Percentiles rank a stretch among this genome's conserved stretches.
Conservation (phyloP, 73 alveolate species). For the Loxodes magnus region DNA sequence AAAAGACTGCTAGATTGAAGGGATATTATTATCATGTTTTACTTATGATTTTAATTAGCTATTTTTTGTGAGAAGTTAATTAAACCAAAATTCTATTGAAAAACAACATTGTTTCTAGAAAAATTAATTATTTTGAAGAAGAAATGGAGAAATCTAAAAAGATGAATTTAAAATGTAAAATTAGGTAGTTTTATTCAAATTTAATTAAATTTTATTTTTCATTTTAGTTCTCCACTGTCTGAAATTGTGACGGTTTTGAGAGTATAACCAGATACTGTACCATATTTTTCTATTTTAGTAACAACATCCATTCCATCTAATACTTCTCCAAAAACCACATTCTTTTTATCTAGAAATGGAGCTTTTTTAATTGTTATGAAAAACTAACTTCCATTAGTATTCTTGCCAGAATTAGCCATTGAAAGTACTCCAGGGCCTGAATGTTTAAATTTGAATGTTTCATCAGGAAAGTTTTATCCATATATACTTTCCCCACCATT, state of each 20-base stretch:
- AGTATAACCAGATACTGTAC: conserved; percentile 76
- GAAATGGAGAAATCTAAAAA: no score
- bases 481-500: conserved; percentile 85
- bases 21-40: no score
- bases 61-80: no score
- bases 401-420: conserved; percentile 95
- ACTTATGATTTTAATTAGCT: no score
- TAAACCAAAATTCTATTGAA: no score
- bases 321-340: conserved; percentile 95
- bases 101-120: no score
- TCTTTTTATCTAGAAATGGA: conserved; percentile 88
- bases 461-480: conserved; percentile 72
- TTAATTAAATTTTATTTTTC: no score
- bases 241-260: conserved; percentile 60
- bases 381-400: conserved; percentile 89
- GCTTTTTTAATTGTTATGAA: conserved; percentile 83
- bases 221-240: conserved; percentile 81
- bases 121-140: no score
- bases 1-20: no score
- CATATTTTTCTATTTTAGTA: conserved; percentile 52
- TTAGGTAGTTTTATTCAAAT: no score
- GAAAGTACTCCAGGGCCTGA: conserved; percentile 68
- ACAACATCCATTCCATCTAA: conserved; percentile 78
- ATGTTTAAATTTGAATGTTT: conserved; percentile 77
- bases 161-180: no score